Evolutionary conservation across 176 grass and related monocot species (phyloP).

Genomic region (Rhynchospora breviuscula): DNA sequence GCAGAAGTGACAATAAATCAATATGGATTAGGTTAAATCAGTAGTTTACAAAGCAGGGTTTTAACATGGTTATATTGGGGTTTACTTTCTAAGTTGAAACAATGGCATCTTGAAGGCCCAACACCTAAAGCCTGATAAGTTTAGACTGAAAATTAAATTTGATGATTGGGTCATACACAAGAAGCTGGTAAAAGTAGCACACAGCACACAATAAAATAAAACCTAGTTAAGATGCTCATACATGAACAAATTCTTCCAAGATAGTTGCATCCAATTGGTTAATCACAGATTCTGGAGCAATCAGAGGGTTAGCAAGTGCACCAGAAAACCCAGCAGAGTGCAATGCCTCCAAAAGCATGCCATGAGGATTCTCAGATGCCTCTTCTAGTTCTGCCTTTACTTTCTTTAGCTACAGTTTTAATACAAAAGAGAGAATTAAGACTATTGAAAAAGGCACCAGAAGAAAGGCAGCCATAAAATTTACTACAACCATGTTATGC

Average conservation of each 20-base stretch:
- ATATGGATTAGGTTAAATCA: not conserved
- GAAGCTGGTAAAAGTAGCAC: not conserved
- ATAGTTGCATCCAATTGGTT: slow-evolving; percentile 53
- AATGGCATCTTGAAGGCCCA: not conserved
- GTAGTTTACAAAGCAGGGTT: not conserved
- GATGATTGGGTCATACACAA: not conserved
- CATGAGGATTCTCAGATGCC: slow-evolving; percentile 60
- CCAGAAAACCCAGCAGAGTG: slow-evolving; percentile 92
- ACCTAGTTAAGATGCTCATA: slow-evolving; percentile 33
- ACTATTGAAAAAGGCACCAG: not conserved
- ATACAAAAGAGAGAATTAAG: slow-evolving; percentile 19
- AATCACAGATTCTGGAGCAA: slow-evolving; percentile 57
- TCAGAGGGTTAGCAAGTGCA: slow-evolving; percentile 82
- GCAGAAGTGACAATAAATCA: not conserved
- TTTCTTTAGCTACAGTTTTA: slow-evolving; percentile 43
- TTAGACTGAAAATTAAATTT: not conserved
- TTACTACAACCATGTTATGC: not conserved
- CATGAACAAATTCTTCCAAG: slow-evolving; percentile 68
- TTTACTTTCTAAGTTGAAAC: not conserved
- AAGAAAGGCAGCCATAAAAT: not conserved
- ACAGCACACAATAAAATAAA: slow-evolving; percentile 5
- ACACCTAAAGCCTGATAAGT: not conserved
- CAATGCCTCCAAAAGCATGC: slow-evolving; percentile 83
- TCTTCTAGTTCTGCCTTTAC: slow-evolving; percentile 52
- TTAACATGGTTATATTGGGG: not conserved